Conservation (phyloP, 176 grass and related monocot genomes). For the Echinochloa phyllopogon region DNA sequence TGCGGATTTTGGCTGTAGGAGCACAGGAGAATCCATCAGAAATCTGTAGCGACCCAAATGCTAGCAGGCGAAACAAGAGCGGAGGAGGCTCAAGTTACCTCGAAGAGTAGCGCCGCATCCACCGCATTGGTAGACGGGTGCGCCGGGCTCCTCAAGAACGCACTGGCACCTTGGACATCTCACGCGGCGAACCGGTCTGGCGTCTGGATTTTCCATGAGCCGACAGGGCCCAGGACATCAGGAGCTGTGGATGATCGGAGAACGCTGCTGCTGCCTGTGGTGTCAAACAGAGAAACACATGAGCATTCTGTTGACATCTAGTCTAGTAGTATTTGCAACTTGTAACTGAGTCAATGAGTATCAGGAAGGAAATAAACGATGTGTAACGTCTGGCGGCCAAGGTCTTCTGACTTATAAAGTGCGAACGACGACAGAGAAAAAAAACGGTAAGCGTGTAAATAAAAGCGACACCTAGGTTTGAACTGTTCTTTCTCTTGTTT, state of each 20-base stretch:
- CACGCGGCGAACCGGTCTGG: slow-evolving; percentile 52
- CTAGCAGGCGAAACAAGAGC: neutral
- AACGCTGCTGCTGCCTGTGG: neutral
- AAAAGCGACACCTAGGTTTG: slow-evolving; percentile 36
- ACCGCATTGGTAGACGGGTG: slow-evolving; percentile 82
- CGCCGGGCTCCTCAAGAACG: slow-evolving; percentile 62
- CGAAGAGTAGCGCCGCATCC: slow-evolving; percentile 65
- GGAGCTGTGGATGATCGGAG: neutral
- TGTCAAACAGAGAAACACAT: neutral
- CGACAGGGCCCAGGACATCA: slow-evolving; percentile 32
- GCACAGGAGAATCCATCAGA: slow-evolving; percentile 36
- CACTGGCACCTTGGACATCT: slow-evolving; percentile 73
- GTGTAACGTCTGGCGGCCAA: neutral
- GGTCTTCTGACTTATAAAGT: neutral
- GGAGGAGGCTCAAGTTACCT: slow-evolving; percentile 45
- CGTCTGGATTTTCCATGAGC: slow-evolving; percentile 53
- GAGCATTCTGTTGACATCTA: neutral
- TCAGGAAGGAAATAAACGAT: neutral
- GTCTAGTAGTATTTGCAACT: neutral
- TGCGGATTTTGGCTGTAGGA: slow-evolving; percentile 57
- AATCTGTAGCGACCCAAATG: neutral
- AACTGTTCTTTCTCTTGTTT: neutral
- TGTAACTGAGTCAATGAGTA: too few species aligned
- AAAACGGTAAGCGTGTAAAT: neutral
- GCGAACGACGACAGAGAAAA: neutral